Evolutionary conservation across 177 flowering plant genomes (phyloP).

Genomic region (Vitis hybrid): DNA sequence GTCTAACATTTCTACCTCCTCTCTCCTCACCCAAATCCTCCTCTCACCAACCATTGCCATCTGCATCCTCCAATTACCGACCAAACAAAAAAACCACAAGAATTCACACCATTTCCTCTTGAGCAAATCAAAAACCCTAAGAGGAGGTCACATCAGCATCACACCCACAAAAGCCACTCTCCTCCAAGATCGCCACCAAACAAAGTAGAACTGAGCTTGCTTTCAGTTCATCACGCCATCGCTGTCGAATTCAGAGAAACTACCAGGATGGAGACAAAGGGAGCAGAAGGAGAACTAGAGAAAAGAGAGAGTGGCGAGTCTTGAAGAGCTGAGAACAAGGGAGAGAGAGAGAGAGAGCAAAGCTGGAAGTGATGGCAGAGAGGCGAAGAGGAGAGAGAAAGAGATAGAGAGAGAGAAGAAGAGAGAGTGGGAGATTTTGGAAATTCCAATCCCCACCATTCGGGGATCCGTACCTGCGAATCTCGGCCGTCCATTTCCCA

Average conservation of each 20-base stretch:
- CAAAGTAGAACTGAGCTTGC: too few species aligned
- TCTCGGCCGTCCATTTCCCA: slow-evolving; percentile 21
- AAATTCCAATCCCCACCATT: slow-evolving; percentile 31
- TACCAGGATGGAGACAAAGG: not conserved
- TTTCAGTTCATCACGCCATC: too few species aligned
- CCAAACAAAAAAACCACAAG: too few species aligned
- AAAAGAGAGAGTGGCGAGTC: not conserved
- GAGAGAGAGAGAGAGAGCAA: slow-evolving; percentile 8
- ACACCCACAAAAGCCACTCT: too few species aligned
- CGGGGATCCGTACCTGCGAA: slow-evolving; percentile 30
- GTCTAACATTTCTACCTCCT: not conserved
- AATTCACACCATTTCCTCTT: too few species aligned
- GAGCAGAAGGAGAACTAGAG: not conserved
- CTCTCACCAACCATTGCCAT: too few species aligned
- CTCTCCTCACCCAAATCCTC: not conserved
- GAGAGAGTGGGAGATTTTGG: not conserved
- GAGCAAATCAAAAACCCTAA: too few species aligned
- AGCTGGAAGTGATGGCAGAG: slow-evolving; percentile 19
- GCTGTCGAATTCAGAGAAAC: too few species aligned
- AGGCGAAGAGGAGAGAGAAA: slow-evolving; percentile 16
- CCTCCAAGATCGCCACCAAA: too few species aligned
- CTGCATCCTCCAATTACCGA: too few species aligned
- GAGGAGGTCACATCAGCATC: too few species aligned
- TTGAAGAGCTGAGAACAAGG: not conserved
- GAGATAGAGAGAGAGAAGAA: slow-evolving; percentile 4